A percentile compares a stretch with the other conserved stretches of the same genome.
Conservation (phyloP, 805 yeast species). For the Hanseniaspora meyeri region DNA sequence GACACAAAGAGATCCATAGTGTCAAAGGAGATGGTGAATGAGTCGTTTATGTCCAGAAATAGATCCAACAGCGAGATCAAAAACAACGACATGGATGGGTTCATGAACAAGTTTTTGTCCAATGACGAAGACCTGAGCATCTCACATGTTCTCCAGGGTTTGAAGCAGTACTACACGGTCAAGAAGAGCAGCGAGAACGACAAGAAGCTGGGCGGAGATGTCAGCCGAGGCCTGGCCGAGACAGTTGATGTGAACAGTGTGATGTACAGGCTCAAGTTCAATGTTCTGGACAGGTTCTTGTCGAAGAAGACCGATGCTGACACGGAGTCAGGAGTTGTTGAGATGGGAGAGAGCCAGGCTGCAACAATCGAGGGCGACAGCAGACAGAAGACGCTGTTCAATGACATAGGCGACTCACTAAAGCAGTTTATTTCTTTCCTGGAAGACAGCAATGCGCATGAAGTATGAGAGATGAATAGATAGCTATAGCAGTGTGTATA, state of each 20-base stretch:
- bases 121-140: slow-evolving; percentile 13
- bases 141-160: slow-evolving; percentile 6
- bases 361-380: not conserved
- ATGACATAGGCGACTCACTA: slow-evolving; percentile 7
- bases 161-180: slow-evolving; percentile 3
- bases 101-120: slow-evolving; percentile 8
- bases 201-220: not conserved
- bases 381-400: slow-evolving; percentile 1
- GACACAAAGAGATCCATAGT: slow-evolving; percentile 5
- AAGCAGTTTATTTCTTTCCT: slow-evolving; percentile 4
- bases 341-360: not conserved
- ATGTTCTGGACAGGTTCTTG: not conserved
- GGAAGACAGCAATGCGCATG: slow-evolving; percentile 9
- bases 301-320: not conserved
- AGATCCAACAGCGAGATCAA: not conserved
- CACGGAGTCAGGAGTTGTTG: not conserved
- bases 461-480: not conserved
- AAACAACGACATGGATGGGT: slow-evolving; percentile 6
- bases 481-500: too few relatives aligned
- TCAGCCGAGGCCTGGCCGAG: not conserved
- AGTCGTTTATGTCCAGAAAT: slow-evolving; percentile 1
- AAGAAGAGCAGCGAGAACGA: not conserved
- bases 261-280: not conserved
- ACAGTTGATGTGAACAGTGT: not conserved
- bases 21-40: slow-evolving; percentile 9